These are phyloP conservation scores for Quercus alba DNA, from an alignment of 306 rosid species.

Conservation along the genomic window DNA sequence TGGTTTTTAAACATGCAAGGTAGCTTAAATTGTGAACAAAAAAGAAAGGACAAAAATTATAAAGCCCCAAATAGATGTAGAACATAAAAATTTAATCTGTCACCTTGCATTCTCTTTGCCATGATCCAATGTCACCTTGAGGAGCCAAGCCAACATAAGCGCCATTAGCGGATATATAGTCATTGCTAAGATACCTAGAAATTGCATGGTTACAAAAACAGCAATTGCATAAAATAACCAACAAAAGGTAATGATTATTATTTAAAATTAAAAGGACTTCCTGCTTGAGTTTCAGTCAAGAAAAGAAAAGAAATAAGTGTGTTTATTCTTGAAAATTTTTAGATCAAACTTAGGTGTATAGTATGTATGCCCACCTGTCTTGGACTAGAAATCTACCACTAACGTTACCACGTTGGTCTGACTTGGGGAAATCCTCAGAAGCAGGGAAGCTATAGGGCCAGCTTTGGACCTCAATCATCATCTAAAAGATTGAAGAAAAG, in stretches of 20 bases:
- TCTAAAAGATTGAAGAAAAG: slow-evolving; percentile 28
- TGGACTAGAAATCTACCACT: slow-evolving; percentile 61
- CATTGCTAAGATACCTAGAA: slow-evolving; percentile 42
- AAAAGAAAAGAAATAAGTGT: too few species aligned
- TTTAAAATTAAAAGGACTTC: too few species aligned
- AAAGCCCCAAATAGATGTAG: not conserved
- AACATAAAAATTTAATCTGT: not conserved
- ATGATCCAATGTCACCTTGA: slow-evolving; percentile 48
- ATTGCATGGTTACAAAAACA: not conserved
- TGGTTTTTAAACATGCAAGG: not conserved
- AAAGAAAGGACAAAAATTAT: not conserved
- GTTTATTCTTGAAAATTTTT: too few species aligned
- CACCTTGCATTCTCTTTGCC: slow-evolving; percentile 85
- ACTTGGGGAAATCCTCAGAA: slow-evolving; percentile 53
- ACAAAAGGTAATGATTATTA: too few species aligned
- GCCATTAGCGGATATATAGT: slow-evolving; percentile 26
- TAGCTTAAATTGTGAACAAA: not conserved
- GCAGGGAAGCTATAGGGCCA: slow-evolving; percentile 86
- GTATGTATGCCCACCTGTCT: slow-evolving; percentile 43
- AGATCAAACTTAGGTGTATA: not conserved
- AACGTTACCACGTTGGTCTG: slow-evolving; percentile 62
- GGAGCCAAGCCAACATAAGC: slow-evolving; percentile 56
- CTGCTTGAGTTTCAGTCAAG: too few species aligned
- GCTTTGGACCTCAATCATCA: slow-evolving; percentile 64
- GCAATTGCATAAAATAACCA: not conserved